Evolutionary conservation across 2,329 filamentous ascomycete species (phyloP), one percentile per base, ranked within the genome.

Genomic region (Nemania sp.): DNA sequence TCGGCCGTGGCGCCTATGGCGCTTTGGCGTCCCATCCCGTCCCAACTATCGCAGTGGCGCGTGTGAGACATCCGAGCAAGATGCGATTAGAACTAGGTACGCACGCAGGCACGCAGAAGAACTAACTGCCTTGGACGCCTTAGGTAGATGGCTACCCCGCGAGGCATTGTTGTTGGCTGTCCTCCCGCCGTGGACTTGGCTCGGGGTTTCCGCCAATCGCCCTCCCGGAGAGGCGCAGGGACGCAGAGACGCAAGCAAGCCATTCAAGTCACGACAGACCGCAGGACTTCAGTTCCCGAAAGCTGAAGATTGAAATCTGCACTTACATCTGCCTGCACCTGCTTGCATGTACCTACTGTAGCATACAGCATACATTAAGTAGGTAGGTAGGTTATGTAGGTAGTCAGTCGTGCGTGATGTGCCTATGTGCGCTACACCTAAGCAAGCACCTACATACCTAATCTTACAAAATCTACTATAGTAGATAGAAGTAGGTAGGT

Each of bases 131-230:
- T 8, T 45, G 32, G 32, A 27, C 27, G n/a, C n/a, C n/a, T n/a
- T n/a, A n/a, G n/a, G n/a, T 13, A 38, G 38, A 55, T 60, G 32
- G 38, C 11, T 43, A 64, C 60, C 51, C 51, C 55, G 59, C 63
- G 35, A 63, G 62, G 51, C 54, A 59, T 27, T 51, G 54, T 41
- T 35, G 54, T n/a, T 27, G 43, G 54, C 49, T 35, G 54, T n/a
- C 54, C 26, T 18, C 43, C 22, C n/a, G 57, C 20, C n/a, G 22
- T 10, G 45, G 18, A 11, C 41, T 29, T 61, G 26, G 29, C 55
- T 66, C 59, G 67, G 67, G 38, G 26, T 3, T 22, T 55, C 60
- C 60, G 64, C 60, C 59, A 64, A 64, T 54, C 54, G 32, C 57
- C 45, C 18, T 6, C 27, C 45, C 53, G 49, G 53, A 43, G 63